Evolutionary conservation across 2,329 filamentous ascomycete genomes (phyloP), one percentile per base, ranked within the genome.

Genomic region (Sporothrix curviconia): DNA sequence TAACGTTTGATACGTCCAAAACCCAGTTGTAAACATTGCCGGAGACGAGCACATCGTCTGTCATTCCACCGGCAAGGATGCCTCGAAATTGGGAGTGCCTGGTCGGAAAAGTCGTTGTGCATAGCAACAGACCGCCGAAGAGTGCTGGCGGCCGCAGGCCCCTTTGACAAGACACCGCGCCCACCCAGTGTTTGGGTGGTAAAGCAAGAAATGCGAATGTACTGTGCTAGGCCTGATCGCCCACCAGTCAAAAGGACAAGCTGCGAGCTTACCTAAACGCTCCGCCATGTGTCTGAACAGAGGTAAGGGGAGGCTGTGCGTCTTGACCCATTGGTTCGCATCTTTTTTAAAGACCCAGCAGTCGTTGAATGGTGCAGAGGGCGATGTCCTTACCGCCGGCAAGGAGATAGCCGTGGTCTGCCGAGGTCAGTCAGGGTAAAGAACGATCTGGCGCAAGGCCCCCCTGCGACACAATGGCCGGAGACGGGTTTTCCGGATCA

Each of bases 381-480:
- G 91, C 7, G 90, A 92, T 32, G n/a, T 80, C 78, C 59, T 92
- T 81, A 15, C 92, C 92, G 24, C 92, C 92, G 30, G 82, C 78
- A 47, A 96, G 74, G 11, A 96, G 71, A 59, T 78, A 79, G 15
- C 81, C 80, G 22, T 72, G 70, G 34, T 76, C 72, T 1, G 11
- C 78, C 79, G 5, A 95, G 68, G 50, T 83, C 76, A 19, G 87
- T 92, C 19, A 91, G 75, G 0, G 88, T 87, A 69, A 94, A 89
- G 64, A 89, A 94, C 77, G 92, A 86, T 44, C 73, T 51, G 68
- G 68, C 4, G 70, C 63, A 22, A 79, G 79, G 0, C 72, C 72
- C 4, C 63, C 64, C 15, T 55, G 51, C 14, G 57, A 60, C 58
- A 62, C 44, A 56, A 53, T 55, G 60, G 42, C 64, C 32, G 44